phyloP scores from a whole-genome alignment of 192 early-diverging fungal genomes.

The Podila epigama region DNA sequence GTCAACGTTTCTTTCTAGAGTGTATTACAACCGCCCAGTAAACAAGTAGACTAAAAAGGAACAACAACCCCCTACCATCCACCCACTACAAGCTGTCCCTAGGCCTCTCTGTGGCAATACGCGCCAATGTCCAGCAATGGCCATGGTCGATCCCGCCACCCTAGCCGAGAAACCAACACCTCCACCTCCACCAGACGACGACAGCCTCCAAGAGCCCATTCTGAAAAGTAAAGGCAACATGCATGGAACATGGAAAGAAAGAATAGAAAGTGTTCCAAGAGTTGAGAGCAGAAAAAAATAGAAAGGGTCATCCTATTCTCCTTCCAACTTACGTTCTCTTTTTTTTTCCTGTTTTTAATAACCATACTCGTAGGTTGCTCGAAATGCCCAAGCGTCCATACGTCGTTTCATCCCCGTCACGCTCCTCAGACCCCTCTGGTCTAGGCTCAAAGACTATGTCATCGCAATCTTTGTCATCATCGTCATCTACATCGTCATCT shows the following conservation, averaged over 20 bases:
- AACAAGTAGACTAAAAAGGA: not conserved
- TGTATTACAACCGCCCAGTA: not conserved
- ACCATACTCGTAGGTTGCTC: no score
- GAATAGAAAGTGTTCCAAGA: no score
- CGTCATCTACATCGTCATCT: constrained; percentile 4
- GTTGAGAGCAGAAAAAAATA: no score
- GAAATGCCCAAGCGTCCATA: no score
- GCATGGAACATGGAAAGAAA: no score
- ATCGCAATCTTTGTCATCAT: constrained; percentile 4
- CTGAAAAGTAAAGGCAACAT: not conserved
- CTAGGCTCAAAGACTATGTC: not conserved
- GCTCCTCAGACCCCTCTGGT: not conserved
- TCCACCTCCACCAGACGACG: not conserved
- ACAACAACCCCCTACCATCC: not conserved
- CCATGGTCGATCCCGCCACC: not conserved
- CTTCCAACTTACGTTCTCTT: no score
- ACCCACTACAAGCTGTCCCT: not conserved
- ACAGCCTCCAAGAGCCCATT: not conserved
- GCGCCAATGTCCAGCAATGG: constrained; percentile 29
- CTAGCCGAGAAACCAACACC: not conserved
- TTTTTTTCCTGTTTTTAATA: no score
- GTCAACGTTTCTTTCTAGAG: not conserved
- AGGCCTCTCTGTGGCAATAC: not conserved
- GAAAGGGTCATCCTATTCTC: no score
- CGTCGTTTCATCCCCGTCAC: not conserved